Percentiles rank a stretch among this genome's conserved stretches.
These are phyloP conservation scores for Chaetomium globosum DNA, from an alignment of 2,329 filamentous ascomycete species.

Conservation along the genomic window DNA sequence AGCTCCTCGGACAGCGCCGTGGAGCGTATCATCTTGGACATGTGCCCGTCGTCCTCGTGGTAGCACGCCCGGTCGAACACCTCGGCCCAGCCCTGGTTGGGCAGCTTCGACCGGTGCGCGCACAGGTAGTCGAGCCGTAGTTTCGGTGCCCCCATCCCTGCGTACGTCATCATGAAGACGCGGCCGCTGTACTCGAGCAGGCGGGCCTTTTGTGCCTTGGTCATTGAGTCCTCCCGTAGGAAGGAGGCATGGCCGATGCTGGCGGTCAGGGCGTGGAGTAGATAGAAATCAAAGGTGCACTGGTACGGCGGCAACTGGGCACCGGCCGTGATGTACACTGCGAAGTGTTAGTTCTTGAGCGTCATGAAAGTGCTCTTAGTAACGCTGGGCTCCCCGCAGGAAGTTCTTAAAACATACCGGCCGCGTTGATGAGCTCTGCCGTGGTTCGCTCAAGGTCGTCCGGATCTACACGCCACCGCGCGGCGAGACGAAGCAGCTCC, in stretches of 20 bases:
- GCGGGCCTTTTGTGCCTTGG: background rate
- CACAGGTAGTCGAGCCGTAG: background rate
- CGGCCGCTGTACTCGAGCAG: slow-evolving; percentile 1
- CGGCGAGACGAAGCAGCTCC: background rate
- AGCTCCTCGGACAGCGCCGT: background rate
- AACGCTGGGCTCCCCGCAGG: background rate
- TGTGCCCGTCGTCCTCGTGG: slow-evolving; percentile 3
- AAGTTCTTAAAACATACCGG: background rate
- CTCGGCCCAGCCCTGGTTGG: background rate
- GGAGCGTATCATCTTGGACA: slow-evolving; percentile 6
- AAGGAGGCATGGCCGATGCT: slow-evolving; percentile 2
- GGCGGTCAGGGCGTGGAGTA: background rate
- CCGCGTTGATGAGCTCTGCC: slow-evolving; percentile 3
- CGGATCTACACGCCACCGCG: background rate
- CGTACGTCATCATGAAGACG: slow-evolving; percentile 5
- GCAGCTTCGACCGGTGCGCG: background rate
- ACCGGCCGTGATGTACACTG: slow-evolving; percentile 2
- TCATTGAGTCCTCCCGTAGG: background rate
- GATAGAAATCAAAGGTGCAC: slow-evolving; percentile 2
- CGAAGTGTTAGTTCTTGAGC: background rate
- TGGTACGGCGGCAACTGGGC: background rate
- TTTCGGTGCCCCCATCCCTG: background rate
- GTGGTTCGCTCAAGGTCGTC: background rate
- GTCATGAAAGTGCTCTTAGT: background rate
- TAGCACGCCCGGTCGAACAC: slow-evolving; percentile 1